Percentiles rank a stretch among this genome's conserved stretches.
phyloP scores from a whole-genome alignment of 352 stramenopile species.

The Phytophthora quininea region DNA sequence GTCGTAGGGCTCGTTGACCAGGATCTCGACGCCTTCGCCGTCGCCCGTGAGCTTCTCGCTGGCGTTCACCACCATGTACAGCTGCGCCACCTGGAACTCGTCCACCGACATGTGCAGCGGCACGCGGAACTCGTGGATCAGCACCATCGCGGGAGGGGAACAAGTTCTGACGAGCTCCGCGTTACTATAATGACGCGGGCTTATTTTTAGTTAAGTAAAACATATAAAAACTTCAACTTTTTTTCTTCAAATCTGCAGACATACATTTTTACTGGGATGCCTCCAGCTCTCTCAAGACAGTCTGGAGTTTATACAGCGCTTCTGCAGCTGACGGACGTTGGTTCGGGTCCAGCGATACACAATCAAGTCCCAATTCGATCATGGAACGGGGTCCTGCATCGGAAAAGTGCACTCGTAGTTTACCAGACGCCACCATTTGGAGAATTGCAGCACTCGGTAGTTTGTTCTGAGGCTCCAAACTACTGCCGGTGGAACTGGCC shows the following conservation, averaged over 20 bases:
- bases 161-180: too few species aligned
- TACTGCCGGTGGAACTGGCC: slow-evolving; percentile 17
- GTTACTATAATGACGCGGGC: too few species aligned
- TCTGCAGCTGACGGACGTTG: slow-evolving; percentile 46
- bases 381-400: slow-evolving; percentile 28
- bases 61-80: slow-evolving; percentile 89
- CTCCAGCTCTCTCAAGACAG: slow-evolving; percentile 25
- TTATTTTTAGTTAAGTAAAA: too few species aligned
- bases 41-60: slow-evolving; percentile 86
- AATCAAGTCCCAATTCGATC: slow-evolving; percentile 34
- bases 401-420: slow-evolving; percentile 44
- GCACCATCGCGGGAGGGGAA: slow-evolving; percentile 48
- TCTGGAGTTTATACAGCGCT: slow-evolving; percentile 47
- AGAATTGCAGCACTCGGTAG: slow-evolving; percentile 48
- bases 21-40: slow-evolving; percentile 86
- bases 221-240: too few species aligned
- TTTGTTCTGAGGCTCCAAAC: slow-evolving; percentile 17
- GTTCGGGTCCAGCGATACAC: slow-evolving; percentile 39
- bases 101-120: slow-evolving; percentile 87
- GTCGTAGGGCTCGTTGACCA: slow-evolving; percentile 89
- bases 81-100: slow-evolving; percentile 86
- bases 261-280: too few species aligned
- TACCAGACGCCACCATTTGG: slow-evolving; percentile 50
- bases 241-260: too few species aligned
- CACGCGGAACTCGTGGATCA: slow-evolving; percentile 90